phyloP scores from a whole-genome alignment of 768 basidiomycete genomes.

The Termitomyces eurrhizus region DNA sequence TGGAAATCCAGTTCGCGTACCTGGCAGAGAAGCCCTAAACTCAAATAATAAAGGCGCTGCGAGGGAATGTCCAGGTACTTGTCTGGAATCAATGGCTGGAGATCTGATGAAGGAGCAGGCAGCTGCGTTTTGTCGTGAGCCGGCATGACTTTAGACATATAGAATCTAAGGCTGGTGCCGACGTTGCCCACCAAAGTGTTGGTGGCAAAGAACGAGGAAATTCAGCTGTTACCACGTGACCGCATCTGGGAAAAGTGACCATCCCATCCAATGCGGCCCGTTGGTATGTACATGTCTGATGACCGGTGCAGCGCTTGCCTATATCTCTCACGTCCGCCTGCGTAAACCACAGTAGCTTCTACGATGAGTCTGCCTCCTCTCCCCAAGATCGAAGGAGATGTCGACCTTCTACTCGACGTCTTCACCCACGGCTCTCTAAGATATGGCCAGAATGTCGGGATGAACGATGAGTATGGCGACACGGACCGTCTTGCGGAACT shows the following conservation, averaged over 20 bases:
- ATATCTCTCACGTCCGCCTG: background rate
- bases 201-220: background rate
- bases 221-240: conserved; percentile 12
- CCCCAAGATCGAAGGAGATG: conserved; percentile 52
- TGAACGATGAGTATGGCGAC: conserved; percentile 52
- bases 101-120: conserved; percentile 7
- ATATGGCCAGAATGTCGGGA: conserved; percentile 9
- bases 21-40: conserved; percentile 74
- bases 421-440: conserved; percentile 47
- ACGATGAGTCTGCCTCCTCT: conserved; percentile 36
- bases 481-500: conserved; percentile 56
- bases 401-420: conserved; percentile 53
- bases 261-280: too few species aligned
- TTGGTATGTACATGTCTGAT: too few species aligned
- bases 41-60: conserved; percentile 75
- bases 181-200: background rate
- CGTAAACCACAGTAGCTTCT: background rate
- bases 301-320: background rate
- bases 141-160: conserved; percentile 15
- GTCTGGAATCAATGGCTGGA: conserved; percentile 63
- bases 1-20: conserved; percentile 32
- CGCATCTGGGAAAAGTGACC: background rate
- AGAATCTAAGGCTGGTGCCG: background rate
- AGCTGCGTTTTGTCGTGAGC: conserved; percentile 14
- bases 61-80: conserved; percentile 71